Evolutionary conservation across 441 rosid genomes (phyloP), one percentile per base, ranked within the genome.

Genomic region (Breynia disticha): DNA sequence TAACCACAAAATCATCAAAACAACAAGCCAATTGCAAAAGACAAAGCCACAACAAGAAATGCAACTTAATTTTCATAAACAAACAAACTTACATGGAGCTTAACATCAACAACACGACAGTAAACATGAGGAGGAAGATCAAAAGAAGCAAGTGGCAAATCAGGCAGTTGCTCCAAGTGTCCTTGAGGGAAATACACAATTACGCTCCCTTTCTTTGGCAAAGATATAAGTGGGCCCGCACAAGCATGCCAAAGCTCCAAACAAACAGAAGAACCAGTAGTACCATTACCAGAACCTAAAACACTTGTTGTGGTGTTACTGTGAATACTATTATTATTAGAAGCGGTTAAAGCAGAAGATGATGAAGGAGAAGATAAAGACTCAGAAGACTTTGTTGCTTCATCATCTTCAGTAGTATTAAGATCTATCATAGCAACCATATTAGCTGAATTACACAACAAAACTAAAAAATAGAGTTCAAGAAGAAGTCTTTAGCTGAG

Each of bases 241-340:
- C 98, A 91, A 50, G 98, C 98, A 60, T 91, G 97, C 97, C 95
- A 91, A 15, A 91, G 83, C 83, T 91, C 97, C 70, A 86, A 60
- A 72, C 95, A 88, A 19, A 91, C 86, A 16, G 83, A 75, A 52
- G 79, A 67, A 9, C 35, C 35, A n/a, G n/a, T n/a, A n/a, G n/a
- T n/a, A 28, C 35, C 35, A 28, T 28, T 28, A 2, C 35, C 35
- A 66, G 73, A 53, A 52, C 74, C 61, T 55, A 57, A 48, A 48
- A 57, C 22, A 21, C 68, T 11, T 54, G 49, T 32, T n/a, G 72
- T 19, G 44, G 59, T 38, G n/a, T n/a, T n/a, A n/a, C n/a, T n/a
- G n/a, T n/a, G n/a, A n/a, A n/a, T n/a, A n/a, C n/a, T n/a, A 32
- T 42, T 38, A 28, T 41, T 38, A 50, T 57, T 63, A 52, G 79